Evolutionary conservation across 1,284 basidiomycete species (phyloP), one percentile per base, ranked within the genome.

Genomic region (Moniliella sp.): DNA sequence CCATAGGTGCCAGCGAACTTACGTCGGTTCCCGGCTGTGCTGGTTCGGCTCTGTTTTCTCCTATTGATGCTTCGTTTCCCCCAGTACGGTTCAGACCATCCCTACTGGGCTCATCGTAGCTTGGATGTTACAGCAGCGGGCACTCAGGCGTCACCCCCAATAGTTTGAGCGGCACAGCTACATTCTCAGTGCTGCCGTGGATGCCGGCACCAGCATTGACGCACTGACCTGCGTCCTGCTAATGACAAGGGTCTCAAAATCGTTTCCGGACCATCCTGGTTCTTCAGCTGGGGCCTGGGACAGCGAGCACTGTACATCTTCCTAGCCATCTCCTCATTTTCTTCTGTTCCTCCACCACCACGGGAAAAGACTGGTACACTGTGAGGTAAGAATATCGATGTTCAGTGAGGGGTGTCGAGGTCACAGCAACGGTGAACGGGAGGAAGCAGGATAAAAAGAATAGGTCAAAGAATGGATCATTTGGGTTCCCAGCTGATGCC

Each of bases 401-500:
- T n/a, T n/a, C n/a, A n/a, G n/a, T n/a, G n/a, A n/a, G n/a, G n/a
- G n/a, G n/a, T n/a, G n/a, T n/a, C n/a, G n/a, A n/a, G n/a, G n/a
- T n/a, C n/a, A n/a, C n/a, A n/a, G n/a, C n/a, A n/a, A n/a, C n/a
- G n/a, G n/a, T n/a, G n/a, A n/a, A n/a, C n/a, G n/a, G n/a, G n/a
- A n/a, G n/a, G n/a, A n/a, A n/a, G n/a, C n/a, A n/a, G n/a, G n/a
- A n/a, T n/a, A n/a, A n/a, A n/a, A n/a, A n/a, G n/a, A n/a, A n/a
- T n/a, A n/a, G n/a, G n/a, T n/a, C n/a, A n/a, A n/a, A n/a, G n/a
- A n/a, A n/a, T n/a, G n/a, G n/a, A n/a, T n/a, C n/a, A n/a, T n/a
- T n/a, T 23, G n/a, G 80, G 65, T 50, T 83, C 80, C 79, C 78
- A 83, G 58, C 80, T 84, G 28, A 84, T 74, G 15, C 82, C 81